Conservation (phyloP, 73 alveolate species). For the Durusdinium trenchii region DNA sequence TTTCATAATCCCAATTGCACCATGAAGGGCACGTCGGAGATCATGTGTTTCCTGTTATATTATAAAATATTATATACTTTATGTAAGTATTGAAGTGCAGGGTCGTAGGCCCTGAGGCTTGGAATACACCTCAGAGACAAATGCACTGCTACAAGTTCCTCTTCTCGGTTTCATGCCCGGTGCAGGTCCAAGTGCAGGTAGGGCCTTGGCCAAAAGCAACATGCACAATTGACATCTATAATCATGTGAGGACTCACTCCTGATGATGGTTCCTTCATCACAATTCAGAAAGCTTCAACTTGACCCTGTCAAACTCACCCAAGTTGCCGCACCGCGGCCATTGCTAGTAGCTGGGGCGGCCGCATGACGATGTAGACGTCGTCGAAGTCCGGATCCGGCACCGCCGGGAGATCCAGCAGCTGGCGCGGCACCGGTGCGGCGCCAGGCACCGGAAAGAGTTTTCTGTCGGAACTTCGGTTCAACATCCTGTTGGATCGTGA, state of each 20-base stretch:
- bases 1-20: too few relatives aligned
- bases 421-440: not conserved
- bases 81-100: too few relatives aligned
- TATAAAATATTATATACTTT: too few relatives aligned
- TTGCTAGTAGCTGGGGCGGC: not conserved
- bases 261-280: not conserved
- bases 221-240: not conserved
- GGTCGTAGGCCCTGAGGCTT: not conserved
- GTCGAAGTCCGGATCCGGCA: constrained; percentile 75
- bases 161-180: constrained; percentile 22
- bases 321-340: not conserved
- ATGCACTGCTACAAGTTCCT: not conserved
- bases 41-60: too few relatives aligned
- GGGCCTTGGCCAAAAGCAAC: constrained; percentile 2
- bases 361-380: constrained; percentile 88
- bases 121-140: not conserved
- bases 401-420: constrained; percentile 73
- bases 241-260: not conserved
- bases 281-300: not conserved
- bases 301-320: not conserved
- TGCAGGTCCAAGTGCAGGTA: constrained; percentile 77
- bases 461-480: not conserved
- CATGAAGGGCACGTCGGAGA: too few relatives aligned
- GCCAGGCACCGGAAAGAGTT: not conserved
- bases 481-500: too few relatives aligned